phyloP scores from a whole-genome alignment of 495 filamentous ascomycete genomes.

The Sabuloglossum arenarium region DNA sequence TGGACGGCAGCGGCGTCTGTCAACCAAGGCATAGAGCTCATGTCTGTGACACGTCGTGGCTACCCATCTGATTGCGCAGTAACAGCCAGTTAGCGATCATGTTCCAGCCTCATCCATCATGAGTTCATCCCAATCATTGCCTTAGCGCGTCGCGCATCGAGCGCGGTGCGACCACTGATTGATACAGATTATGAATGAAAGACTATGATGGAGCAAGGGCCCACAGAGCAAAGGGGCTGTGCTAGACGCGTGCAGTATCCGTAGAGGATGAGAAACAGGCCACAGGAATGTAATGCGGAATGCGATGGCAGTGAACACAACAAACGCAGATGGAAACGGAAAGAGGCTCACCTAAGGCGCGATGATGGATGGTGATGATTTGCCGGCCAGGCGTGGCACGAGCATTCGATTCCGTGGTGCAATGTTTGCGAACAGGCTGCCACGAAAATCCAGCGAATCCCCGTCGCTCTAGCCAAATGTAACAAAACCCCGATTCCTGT shows the following conservation, averaged over 20 bases:
- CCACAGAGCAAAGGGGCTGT: not conserved
- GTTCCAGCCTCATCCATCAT: not conserved
- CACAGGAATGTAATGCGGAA: not conserved
- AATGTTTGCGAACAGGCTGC: not conserved
- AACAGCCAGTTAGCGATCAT: not conserved
- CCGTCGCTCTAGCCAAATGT: not conserved
- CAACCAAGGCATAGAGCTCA: not conserved
- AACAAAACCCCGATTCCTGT: not conserved
- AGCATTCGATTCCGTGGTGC: not conserved
- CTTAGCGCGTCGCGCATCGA: not conserved
- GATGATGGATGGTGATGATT: constrained; percentile 1
- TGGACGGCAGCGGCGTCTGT: not conserved
- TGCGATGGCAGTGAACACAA: not conserved
- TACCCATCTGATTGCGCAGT: not conserved
- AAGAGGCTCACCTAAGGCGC: constrained; percentile 3
- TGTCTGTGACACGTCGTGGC: not conserved
- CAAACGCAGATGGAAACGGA: not conserved
- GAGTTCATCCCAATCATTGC: not conserved
- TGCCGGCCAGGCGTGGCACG: not conserved
- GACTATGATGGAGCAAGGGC: not conserved
- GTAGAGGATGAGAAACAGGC: not conserved
- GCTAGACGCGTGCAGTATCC: not conserved
- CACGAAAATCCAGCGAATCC: not conserved
- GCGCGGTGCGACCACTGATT: not conserved
- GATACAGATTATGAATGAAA: not conserved